These are phyloP conservation scores for Trichoderma atroviride DNA, from an alignment of 2,329 filamentous ascomycete species.

Conservation along the genomic window DNA sequence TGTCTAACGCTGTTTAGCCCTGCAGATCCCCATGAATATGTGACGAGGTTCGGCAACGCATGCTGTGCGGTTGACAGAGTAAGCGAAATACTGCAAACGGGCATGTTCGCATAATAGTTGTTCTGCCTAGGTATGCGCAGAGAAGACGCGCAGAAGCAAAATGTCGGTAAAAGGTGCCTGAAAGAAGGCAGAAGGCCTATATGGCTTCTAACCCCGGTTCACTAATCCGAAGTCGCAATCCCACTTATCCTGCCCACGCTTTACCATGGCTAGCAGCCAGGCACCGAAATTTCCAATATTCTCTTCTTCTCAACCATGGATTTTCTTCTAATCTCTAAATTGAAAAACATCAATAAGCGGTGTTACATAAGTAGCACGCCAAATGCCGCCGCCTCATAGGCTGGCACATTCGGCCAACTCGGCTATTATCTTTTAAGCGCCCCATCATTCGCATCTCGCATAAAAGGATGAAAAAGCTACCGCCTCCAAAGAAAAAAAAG, in stretches of 20 bases:
- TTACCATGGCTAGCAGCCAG: neutral
- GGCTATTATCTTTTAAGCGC: slow-evolving; percentile 1
- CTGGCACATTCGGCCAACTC: neutral
- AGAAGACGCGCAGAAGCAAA: neutral
- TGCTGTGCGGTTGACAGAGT: neutral
- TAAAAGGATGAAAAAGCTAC: neutral
- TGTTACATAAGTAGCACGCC: neutral
- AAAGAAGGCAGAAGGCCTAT: neutral
- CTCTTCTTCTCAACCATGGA: neutral
- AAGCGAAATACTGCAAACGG: neutral
- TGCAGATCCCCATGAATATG: neutral
- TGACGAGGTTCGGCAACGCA: neutral
- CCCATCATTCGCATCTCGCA: neutral
- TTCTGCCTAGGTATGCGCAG: neutral
- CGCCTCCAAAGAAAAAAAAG: neutral
- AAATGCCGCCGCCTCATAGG: neutral
- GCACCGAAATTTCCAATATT: neutral
- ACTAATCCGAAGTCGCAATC: neutral
- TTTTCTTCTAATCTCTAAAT: neutral
- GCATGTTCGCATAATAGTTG: neutral
- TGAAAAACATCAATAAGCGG: neutral
- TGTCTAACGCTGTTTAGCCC: no score
- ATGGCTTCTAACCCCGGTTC: neutral
- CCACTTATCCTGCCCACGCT: neutral
- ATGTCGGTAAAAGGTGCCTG: neutral